Percentiles rank a stretch among this genome's conserved stretches.
Evolutionary conservation across 805 yeast species (phyloP).

Genomic region (Torulaspora microellipsoides): DNA sequence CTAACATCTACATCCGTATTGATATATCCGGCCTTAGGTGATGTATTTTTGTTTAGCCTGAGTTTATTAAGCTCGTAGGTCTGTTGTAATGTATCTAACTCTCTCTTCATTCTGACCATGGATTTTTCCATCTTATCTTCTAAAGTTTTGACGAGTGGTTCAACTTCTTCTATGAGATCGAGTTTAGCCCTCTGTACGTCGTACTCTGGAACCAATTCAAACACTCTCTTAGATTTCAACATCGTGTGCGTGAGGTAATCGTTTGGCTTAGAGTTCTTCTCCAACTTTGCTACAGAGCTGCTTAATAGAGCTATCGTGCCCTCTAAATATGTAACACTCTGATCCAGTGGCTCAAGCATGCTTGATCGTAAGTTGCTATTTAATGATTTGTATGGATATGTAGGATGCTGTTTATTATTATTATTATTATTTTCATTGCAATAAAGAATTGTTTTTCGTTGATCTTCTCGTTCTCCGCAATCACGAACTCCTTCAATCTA

Average conservation of each 20-base stretch:
- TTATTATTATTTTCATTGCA: too few relatives aligned
- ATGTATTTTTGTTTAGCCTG: slow-evolving; percentile 18
- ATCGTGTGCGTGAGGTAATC: slow-evolving; percentile 22
- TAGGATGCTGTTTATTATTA: too few relatives aligned
- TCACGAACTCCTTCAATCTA: not conserved
- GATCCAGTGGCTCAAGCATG: slow-evolving; percentile 26
- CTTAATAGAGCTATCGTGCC: slow-evolving; percentile 20
- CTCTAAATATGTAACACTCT: slow-evolving; percentile 22
- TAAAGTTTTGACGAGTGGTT: slow-evolving; percentile 28
- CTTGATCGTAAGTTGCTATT: not conserved
- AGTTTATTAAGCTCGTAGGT: slow-evolving; percentile 29
- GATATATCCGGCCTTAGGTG: not conserved
- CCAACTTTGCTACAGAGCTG: slow-evolving; percentile 20
- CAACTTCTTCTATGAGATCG: slow-evolving; percentile 32
- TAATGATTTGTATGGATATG: too few relatives aligned
- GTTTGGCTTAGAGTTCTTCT: slow-evolving; percentile 19
- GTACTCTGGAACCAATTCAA: slow-evolving; percentile 32
- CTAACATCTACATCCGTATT: slow-evolving; percentile 15
- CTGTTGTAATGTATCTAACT: slow-evolving; percentile 28
- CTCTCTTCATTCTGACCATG: slow-evolving; percentile 24
- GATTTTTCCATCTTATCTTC: slow-evolving; percentile 27
- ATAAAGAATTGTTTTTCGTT: not conserved
- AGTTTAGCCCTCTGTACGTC: slow-evolving; percentile 33
- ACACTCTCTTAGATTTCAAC: slow-evolving; percentile 27
- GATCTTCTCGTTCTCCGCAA: slow-evolving; percentile 1